Conservation (phyloP, 2,329 filamentous ascomycete genomes). For the Xylaria sp. region DNA sequence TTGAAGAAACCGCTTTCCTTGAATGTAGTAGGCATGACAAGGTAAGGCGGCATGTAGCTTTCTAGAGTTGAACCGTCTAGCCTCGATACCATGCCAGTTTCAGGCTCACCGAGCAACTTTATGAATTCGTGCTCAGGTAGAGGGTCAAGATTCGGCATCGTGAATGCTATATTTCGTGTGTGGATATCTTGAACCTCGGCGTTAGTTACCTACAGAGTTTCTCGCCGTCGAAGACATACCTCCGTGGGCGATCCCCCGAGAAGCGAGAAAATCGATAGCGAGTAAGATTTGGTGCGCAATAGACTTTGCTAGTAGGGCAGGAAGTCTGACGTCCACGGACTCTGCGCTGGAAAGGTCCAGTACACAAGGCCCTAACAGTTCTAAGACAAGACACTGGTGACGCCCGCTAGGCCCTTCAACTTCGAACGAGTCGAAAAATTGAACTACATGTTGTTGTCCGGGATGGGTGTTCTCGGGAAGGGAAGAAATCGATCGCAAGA, state of each 20-base stretch:
- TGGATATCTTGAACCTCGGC: conserved; percentile 9
- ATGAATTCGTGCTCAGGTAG: conserved; percentile 11
- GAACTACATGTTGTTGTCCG: conserved; percentile 17
- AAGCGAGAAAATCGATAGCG: conserved; percentile 25
- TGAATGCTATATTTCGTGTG: conserved; percentile 19
- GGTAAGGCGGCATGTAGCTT: conserved; percentile 18
- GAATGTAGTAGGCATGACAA: conserved; percentile 23
- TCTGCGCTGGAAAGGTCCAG: neutral
- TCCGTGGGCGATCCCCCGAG: conserved; percentile 22
- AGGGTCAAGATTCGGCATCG: conserved; percentile 7
- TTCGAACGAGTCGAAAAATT: conserved; percentile 26
- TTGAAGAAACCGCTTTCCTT: neutral
- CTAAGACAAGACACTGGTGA: conserved; percentile 33
- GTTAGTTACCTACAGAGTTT: neutral
- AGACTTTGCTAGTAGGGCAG: conserved; percentile 4
- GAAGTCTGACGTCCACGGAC: conserved; percentile 19
- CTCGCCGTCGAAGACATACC: conserved; percentile 7
- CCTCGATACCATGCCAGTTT: neutral
- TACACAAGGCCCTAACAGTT: conserved; percentile 26
- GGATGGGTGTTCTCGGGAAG: neutral
- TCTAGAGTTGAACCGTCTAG: neutral
- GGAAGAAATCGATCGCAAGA: conserved; percentile 22
- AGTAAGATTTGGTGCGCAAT: conserved; percentile 16
- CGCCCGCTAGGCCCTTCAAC: conserved; percentile 28
- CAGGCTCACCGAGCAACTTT: conserved; percentile 14